Evolutionary conservation across 176 grass and related monocot genomes (phyloP), one percentile per base, ranked within the genome.

Genomic region (Otatea glauca): DNA sequence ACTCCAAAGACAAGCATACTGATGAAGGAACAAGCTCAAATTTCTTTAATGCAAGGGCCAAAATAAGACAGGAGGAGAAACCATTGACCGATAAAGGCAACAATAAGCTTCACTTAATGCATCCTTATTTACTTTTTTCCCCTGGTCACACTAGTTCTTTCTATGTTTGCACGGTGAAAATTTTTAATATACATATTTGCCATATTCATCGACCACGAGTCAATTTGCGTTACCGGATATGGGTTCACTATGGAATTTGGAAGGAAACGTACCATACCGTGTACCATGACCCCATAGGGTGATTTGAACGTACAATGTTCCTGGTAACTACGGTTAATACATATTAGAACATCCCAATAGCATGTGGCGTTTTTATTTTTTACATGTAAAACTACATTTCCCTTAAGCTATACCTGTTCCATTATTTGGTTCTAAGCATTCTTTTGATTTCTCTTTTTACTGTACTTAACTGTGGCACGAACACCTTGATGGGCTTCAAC

Each of bases 1-100:
- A 63, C 41, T 63, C 78, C 83, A 89, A 76, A 89, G 85, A 82
- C 51, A 76, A 83, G 79, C 77, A 64, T 69, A 48, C 24, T 42
- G 73, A 92, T 29, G 89, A 95, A 88, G 61, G 91, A 62, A 87
- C 85, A 85, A 81, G 85, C 73, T 92, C 89, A 76, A 89, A 89
- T 70, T 92, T 89, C 68, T 86, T 91, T 51, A 64, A 73, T 62
- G 80, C 66, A 69, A 81, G 81, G 82, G 59, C 24, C 4, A 85
- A 78, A 73, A 79, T 74, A 75, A 83, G 23, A 74, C 81, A 85
- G 18, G 89, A 91, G 4, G 91, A 92, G 5, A 88, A 79, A 70
- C 35, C 71, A 20, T 86, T 67, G 35, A 53, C 80, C 37, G 86
- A 86, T 76, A 87, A 87, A 87, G 91, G 94, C 85, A 95, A 82